Percentiles rank a stretch among this genome's conserved stretches.
These are phyloP conservation scores for Nidula microcarpa DNA, from an alignment of 768 basidiomycete species.

Conservation along the genomic window DNA sequence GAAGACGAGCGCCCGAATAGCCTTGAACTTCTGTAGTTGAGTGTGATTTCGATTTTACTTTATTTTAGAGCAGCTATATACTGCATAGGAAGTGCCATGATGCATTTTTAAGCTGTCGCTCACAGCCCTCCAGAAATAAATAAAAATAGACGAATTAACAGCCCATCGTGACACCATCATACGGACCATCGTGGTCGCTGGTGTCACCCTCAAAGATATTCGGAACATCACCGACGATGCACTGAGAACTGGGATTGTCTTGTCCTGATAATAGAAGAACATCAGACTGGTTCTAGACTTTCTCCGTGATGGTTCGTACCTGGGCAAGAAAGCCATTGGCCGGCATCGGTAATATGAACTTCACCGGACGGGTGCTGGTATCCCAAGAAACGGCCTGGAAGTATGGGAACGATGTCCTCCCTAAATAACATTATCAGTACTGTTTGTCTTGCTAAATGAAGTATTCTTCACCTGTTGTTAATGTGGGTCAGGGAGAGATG, in stretches of 20 bases:
- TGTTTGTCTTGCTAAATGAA: neutral
- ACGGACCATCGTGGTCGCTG: slow-evolving; percentile 36
- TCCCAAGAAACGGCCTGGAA: slow-evolving; percentile 31
- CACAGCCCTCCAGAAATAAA: neutral
- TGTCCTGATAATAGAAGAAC: slow-evolving; percentile 19
- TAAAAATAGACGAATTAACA: neutral
- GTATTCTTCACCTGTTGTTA: slow-evolving; percentile 10
- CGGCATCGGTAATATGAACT: slow-evolving; percentile 45
- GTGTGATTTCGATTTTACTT: no score
- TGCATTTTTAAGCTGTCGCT: no score
- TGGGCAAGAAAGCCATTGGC: slow-evolving; percentile 53
- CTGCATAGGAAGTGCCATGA: no score
- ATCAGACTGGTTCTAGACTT: neutral
- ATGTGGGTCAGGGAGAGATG: slow-evolving; percentile 13
- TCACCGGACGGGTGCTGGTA: slow-evolving; percentile 47
- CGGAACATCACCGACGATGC: slow-evolving; percentile 40
- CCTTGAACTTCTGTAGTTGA: no score
- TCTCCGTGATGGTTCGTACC: slow-evolving; percentile 22
- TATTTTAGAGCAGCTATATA: no score
- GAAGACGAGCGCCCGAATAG: no score
- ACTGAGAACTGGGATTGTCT: slow-evolving; percentile 49
- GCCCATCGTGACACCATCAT: slow-evolving; percentile 1
- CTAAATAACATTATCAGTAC: neutral
- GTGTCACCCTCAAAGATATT: slow-evolving; percentile 34
- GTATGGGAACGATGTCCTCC: neutral